These are phyloP conservation scores for Plasmopara viticola DNA, from an alignment of 352 stramenopile species.

Conservation along the genomic window DNA sequence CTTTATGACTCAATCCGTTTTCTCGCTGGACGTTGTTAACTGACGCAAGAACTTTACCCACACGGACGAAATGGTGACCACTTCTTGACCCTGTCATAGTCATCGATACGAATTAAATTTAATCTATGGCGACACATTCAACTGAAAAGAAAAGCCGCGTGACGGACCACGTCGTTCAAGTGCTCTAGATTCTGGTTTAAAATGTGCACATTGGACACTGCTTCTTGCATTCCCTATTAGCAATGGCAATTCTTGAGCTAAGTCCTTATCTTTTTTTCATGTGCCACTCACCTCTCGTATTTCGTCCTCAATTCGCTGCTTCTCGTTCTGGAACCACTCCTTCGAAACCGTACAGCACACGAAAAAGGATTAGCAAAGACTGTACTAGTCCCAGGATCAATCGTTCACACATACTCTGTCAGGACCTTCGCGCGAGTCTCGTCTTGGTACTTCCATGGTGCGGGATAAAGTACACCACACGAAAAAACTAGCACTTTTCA, in stretches of 20 bases:
- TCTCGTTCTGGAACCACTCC: constrained; percentile 67
- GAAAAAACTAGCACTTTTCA: constrained; percentile 5
- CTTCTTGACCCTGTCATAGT: constrained; percentile 49
- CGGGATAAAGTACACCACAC: not conserved
- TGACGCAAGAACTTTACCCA: constrained; percentile 70
- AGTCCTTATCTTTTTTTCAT: not conserved
- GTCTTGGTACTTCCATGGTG: constrained; percentile 18
- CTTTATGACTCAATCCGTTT: constrained; percentile 21
- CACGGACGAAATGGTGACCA: constrained; percentile 61
- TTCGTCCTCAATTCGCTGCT: constrained; percentile 60
- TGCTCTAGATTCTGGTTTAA: constrained; percentile 78
- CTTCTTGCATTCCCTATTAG: constrained; percentile 68
- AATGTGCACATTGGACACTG: constrained; percentile 76
- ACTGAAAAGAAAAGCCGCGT: not conserved
- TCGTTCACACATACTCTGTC: constrained; percentile 14
- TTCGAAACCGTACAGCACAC: constrained; percentile 8
- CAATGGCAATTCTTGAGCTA: constrained; percentile 1
- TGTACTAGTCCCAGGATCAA: not conserved
- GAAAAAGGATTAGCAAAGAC: not conserved
- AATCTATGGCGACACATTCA: no score
- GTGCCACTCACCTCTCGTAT: constrained; percentile 46
- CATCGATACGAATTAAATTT: not conserved
- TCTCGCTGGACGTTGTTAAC: constrained; percentile 38
- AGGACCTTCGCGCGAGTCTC: constrained; percentile 25
- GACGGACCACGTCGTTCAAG: constrained; percentile 68